These are phyloP conservation scores for Lepidium africanum DNA, from an alignment of 345 rosid genomes.

Conservation along the genomic window DNA sequence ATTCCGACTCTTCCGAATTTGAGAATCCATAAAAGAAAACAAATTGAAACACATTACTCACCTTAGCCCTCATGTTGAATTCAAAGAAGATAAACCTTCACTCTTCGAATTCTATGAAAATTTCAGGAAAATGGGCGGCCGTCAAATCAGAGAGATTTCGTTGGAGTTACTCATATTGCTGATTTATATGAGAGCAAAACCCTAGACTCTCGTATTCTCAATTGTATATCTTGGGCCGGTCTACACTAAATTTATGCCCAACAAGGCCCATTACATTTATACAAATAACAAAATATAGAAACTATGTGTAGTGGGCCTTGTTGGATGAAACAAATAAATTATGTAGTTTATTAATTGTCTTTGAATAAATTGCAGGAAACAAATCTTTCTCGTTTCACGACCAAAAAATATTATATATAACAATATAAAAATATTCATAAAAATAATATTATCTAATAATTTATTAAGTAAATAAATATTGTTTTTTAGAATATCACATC, in stretches of 20 bases:
- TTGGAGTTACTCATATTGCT: neutral
- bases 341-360: too few species aligned
- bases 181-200: conserved; percentile 17
- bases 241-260: neutral
- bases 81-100: neutral
- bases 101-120: conserved; percentile 18
- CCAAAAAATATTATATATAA: too few species aligned
- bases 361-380: too few species aligned
- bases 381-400: too few species aligned
- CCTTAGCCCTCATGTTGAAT: conserved; percentile 83
- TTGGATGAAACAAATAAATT: too few species aligned
- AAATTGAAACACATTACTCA: neutral
- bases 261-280: neutral
- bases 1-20: neutral
- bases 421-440: too few species aligned
- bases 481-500: too few species aligned
- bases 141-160: neutral
- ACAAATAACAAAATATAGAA: too few species aligned
- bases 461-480: too few species aligned
- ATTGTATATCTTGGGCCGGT: neutral
- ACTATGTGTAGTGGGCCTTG: too few species aligned
- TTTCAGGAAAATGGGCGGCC: neutral
- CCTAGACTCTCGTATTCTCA: conserved; percentile 10
- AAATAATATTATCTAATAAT: too few species aligned
- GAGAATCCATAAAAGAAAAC: neutral